Conservation (phyloP, 1,139 yeast genomes). For the Yamadazyma dushanensis region DNA sequence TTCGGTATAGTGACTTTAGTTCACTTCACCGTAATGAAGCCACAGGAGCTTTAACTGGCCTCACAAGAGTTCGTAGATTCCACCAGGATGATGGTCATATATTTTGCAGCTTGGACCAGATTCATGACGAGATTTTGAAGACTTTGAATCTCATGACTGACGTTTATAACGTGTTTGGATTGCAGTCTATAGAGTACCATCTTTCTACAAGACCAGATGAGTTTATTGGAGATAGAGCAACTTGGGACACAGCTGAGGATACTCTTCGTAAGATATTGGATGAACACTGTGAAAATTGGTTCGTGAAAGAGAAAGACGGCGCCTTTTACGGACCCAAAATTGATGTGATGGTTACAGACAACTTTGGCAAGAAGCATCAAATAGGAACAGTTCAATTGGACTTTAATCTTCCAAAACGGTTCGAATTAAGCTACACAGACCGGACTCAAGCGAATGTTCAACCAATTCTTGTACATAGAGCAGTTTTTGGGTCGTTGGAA, state of each 20-base stretch:
- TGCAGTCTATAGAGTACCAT: constrained; percentile 81
- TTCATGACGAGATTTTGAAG: constrained; percentile 74
- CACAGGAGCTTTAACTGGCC: constrained; percentile 90
- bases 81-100: constrained; percentile 99
- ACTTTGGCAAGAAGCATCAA: constrained; percentile 81
- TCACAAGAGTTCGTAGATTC: constrained; percentile 92
- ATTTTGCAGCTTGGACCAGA: constrained; percentile 83
- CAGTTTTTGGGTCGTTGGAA: constrained; percentile 92
- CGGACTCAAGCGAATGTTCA: constrained; percentile 43
- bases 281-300: constrained; percentile 60
- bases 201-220: constrained; percentile 83
- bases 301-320: constrained; percentile 86
- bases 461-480: constrained; percentile 94
- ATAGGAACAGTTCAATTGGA: constrained; percentile 96
- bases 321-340: constrained; percentile 98
- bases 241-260: constrained; percentile 85
- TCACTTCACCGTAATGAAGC: constrained; percentile 95
- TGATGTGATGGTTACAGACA: constrained; percentile 73
- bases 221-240: constrained; percentile 76
- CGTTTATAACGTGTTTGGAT: constrained; percentile 78
- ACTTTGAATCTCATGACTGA: constrained; percentile 76
- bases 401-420: constrained; percentile 88
- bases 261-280: constrained; percentile 68
- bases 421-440: constrained; percentile 67
- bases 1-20: constrained; percentile 88